Conservation (phyloP, 1,284 basidiomycete species). For the Cryptococcus wingfieldii region DNA sequence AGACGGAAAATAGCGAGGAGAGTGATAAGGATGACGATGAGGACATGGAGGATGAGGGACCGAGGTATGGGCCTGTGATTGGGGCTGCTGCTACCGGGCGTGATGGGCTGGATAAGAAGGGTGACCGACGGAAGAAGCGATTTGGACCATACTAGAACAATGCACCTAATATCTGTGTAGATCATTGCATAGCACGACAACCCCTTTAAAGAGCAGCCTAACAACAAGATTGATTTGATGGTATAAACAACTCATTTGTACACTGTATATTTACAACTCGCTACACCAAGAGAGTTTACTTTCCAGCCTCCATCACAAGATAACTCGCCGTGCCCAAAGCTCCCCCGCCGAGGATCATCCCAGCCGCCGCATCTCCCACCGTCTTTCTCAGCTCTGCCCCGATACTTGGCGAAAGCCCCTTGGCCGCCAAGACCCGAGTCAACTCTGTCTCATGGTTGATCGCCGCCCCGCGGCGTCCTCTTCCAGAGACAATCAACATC, state of each 20-base stretch:
- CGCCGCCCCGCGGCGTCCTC: slow-evolving; percentile 63
- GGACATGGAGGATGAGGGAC: slow-evolving; percentile 20
- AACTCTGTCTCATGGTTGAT: slow-evolving; percentile 59
- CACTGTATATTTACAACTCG: no score
- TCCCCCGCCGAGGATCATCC: slow-evolving; percentile 60
- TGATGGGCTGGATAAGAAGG: slow-evolving; percentile 7
- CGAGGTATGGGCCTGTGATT: slow-evolving; percentile 21
- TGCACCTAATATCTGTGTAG: background rate
- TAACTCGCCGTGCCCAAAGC: slow-evolving; percentile 54
- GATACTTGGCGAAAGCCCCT: slow-evolving; percentile 52
- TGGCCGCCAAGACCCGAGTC: slow-evolving; percentile 59
- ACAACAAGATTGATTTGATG: background rate
- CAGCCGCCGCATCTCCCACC: slow-evolving; percentile 72
- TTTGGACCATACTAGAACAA: slow-evolving; percentile 12
- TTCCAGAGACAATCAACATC: slow-evolving; percentile 63
- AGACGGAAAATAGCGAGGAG: slow-evolving; percentile 25
- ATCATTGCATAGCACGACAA: background rate
- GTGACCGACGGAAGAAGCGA: slow-evolving; percentile 15
- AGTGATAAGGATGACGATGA: slow-evolving; percentile 15
- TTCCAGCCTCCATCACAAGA: slow-evolving; percentile 64
- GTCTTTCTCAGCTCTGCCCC: slow-evolving; percentile 69
- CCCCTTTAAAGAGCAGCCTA: background rate
- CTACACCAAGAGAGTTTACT: background rate
- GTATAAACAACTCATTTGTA: background rate
- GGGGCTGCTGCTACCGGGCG: slow-evolving; percentile 5